Conservation (phyloP, 768 basidiomycete genomes). For the Lactarius deliciosus region DNA sequence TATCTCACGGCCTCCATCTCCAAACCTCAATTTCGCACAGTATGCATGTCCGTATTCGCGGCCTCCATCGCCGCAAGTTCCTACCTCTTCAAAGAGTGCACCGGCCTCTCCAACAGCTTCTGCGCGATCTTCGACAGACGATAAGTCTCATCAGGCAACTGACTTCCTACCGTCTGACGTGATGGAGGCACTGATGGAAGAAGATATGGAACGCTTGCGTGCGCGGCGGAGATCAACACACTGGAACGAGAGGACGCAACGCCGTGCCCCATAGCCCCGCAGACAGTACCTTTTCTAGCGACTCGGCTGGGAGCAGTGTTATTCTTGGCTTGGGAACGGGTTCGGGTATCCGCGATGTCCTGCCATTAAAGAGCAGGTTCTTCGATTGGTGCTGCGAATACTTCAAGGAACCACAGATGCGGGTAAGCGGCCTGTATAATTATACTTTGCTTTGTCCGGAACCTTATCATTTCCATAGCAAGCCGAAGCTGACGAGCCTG, state of each 20-base stretch:
- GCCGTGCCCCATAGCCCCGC: constrained; percentile 60
- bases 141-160: constrained; percentile 38
- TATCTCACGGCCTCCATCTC: constrained; percentile 71
- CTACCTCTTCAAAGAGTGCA: constrained; percentile 26
- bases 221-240: constrained; percentile 54
- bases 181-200: constrained; percentile 87
- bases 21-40: constrained; percentile 73
- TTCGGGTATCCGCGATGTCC: constrained; percentile 73
- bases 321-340: constrained; percentile 80
- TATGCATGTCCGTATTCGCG: constrained; percentile 76
- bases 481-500: constrained; percentile 94
- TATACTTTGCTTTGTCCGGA: neutral
- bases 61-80: constrained; percentile 43
- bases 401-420: constrained; percentile 98
- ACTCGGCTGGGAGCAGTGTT: constrained; percentile 64
- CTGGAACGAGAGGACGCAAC: constrained; percentile 42
- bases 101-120: constrained; percentile 36
- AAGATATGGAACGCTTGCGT: constrained; percentile 89
- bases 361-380: constrained; percentile 89
- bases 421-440: constrained; percentile 50
- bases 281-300: constrained; percentile 75
- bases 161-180: constrained; percentile 75
- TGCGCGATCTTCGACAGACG: constrained; percentile 29
- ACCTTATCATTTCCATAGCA: constrained; percentile 50
- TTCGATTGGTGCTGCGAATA: constrained; percentile 98